Evolutionary conservation across 2,329 filamentous ascomycete genomes (phyloP), one percentile per base, ranked within the genome.

Genomic region (Scleromitrula shiraiana): DNA sequence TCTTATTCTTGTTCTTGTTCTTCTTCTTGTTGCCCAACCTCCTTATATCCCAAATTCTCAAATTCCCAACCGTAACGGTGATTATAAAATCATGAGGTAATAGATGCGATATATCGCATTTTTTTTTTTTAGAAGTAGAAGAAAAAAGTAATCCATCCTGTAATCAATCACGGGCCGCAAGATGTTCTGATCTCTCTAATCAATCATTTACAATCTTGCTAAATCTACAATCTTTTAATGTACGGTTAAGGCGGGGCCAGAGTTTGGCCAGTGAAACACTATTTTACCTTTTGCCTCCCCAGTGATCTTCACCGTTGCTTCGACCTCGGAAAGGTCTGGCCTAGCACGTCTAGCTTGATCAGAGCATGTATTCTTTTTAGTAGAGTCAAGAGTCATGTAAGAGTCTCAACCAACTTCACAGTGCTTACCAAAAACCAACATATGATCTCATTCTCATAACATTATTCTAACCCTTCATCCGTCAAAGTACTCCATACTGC

Each of bases 1-100:
- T 33, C 17, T n/a, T n/a, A n/a, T n/a, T n/a, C n/a, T n/a, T n/a
- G n/a, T n/a, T n/a, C n/a, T n/a, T n/a, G n/a, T n/a, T n/a, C n/a
- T n/a, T n/a, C n/a, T 14, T 33, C 20, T 24, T 26, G 26, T 46
- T 46, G 44, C 44, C 44, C 44, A 46, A 46, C 44, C 27, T 46
- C 15, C 19, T 40, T 12, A 20, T 19, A 20, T n/a, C 7, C 8
- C 12, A 12, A 7, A 27, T n/a, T 12, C 26, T 37, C 19, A 19
- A n/a, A 24, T 39, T 39, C 36, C 43, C 43, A 46, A 46, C 14
- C 33, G 43, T 46, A 46, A 46, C 44, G 27, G 44, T 41, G 26
- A 41, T 23, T 27, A 30, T 46, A 15, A 32, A 41, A 46, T 32
- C 3, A 33, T n/a, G 24, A 41, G 44, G 36, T 15, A 27, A 26